Evolutionary conservation across 306 rosid species (phyloP).

Genomic region (Acacia acuminata): DNA sequence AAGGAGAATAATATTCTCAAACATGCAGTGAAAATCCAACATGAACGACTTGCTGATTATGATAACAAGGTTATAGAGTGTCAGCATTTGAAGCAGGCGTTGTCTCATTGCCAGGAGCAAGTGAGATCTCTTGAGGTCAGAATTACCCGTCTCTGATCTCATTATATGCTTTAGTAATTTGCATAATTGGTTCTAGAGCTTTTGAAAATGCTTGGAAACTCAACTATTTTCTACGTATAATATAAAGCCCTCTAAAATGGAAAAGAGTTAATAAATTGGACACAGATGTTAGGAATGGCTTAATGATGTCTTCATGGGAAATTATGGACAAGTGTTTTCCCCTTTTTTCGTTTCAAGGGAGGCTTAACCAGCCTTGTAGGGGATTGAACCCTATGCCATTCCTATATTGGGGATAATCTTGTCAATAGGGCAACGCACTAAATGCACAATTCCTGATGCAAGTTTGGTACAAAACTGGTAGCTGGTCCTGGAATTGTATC

Average conservation of each 20-base stretch:
- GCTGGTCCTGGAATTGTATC: neutral
- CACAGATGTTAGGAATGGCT: too few relatives aligned
- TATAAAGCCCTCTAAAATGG: conserved; percentile 2
- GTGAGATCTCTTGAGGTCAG: conserved; percentile 88
- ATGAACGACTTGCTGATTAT: conserved; percentile 79
- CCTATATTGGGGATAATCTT: neutral
- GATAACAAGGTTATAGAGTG: conserved; percentile 69
- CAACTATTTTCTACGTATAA: neutral
- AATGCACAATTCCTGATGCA: neutral
- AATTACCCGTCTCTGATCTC: conserved; percentile 4
- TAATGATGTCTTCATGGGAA: too few relatives aligned
- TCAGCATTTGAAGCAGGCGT: conserved; percentile 79
- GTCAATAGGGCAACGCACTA: too few relatives aligned
- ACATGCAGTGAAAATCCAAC: conserved; percentile 80
- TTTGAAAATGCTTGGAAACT: neutral
- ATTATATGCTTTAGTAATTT: conserved; percentile 5
- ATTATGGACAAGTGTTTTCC: neutral
- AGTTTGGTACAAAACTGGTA: neutral
- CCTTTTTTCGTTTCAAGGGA: neutral
- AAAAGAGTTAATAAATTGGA: neutral
- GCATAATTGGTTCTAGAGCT: neutral
- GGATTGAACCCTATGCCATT: neutral
- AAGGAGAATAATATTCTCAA: conserved; percentile 81
- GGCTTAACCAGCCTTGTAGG: neutral
- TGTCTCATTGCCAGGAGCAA: conserved; percentile 88